phyloP scores from a whole-genome alignment of 2,329 filamentous ascomycete species.

The Diplodia scrobiculata region DNA sequence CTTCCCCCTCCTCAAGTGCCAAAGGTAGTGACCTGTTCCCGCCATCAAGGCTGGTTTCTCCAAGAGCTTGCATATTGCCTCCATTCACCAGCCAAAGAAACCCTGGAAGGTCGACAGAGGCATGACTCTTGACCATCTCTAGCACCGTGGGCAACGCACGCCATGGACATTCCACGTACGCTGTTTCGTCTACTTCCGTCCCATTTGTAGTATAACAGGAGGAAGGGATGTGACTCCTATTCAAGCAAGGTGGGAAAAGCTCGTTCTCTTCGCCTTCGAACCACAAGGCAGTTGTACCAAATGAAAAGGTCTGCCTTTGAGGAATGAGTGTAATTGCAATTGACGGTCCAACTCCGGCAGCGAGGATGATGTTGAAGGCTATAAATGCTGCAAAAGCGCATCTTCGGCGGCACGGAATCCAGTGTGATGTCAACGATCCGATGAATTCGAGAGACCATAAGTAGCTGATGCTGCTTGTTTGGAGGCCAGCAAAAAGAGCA shows the following conservation, averaged over 20 bases:
- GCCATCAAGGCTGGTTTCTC: not conserved
- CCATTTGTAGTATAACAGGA: not conserved
- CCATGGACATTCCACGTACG: not conserved
- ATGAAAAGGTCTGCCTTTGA: not conserved
- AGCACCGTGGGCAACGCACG: not conserved
- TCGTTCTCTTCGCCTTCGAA: not conserved
- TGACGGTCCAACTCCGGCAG: not conserved
- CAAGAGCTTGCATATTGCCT: not conserved
- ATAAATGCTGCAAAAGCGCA: not conserved
- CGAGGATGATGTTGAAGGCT: not conserved
- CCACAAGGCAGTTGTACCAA: not conserved
- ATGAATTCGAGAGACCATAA: constrained; percentile 13
- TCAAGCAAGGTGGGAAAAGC: not conserved
- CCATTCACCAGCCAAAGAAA: not conserved
- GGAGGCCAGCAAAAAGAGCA: constrained; percentile 3
- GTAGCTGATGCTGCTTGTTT: constrained; percentile 3
- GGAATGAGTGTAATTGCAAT: constrained; percentile 11
- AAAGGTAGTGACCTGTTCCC: not conserved
- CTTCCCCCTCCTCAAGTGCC: not conserved
- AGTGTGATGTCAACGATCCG: not conserved
- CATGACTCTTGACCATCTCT: not conserved
- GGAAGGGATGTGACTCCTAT: not conserved
- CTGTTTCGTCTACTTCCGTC: not conserved
- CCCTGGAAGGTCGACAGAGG: not conserved
- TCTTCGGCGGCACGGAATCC: not conserved